Conservation (phyloP, 2,329 filamentous ascomycete species). For the Emergomyces orientalis region DNA sequence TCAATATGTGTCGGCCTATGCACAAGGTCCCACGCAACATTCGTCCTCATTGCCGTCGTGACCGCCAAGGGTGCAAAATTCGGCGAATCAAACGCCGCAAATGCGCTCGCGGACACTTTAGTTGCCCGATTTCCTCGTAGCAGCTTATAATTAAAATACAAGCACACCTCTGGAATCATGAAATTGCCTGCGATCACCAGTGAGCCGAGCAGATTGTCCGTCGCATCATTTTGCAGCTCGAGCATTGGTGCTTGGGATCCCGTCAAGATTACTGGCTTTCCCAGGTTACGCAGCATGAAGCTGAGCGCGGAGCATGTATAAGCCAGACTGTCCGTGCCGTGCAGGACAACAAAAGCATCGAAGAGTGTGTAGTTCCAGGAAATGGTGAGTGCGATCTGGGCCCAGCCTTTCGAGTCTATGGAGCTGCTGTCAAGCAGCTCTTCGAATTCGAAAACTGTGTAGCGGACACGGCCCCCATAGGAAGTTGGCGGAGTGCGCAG, state of each 20-base stretch:
- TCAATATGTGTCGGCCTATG: slow-evolving; percentile 64
- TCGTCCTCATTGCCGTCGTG: slow-evolving; percentile 70
- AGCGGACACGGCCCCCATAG: slow-evolving; percentile 72
- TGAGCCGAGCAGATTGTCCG: slow-evolving; percentile 80
- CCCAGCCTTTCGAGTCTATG: slow-evolving; percentile 79
- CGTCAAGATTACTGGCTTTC: slow-evolving; percentile 84
- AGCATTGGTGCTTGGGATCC: slow-evolving; percentile 79
- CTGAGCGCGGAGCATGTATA: slow-evolving; percentile 85
- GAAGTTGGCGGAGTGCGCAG: slow-evolving; percentile 71
- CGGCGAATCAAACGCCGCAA: slow-evolving; percentile 81
- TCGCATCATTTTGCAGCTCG: slow-evolving; percentile 80
- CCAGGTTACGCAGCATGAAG: slow-evolving; percentile 86
- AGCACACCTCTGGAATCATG: slow-evolving; percentile 82
- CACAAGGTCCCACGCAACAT: slow-evolving; percentile 71
- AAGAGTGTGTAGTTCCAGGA: slow-evolving; percentile 78
- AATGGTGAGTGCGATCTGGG: slow-evolving; percentile 70
- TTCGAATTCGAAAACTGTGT: slow-evolving; percentile 74
- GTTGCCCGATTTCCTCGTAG: slow-evolving; percentile 82
- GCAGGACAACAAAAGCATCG: slow-evolving; percentile 83
- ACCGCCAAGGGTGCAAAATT: slow-evolving; percentile 73
- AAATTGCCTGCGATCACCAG: slow-evolving; percentile 87
- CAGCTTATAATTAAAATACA: slow-evolving; percentile 88
- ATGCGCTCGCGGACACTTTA: slow-evolving; percentile 78
- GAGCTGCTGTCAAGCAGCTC: slow-evolving; percentile 82
- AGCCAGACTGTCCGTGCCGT: slow-evolving; percentile 81